Base-by-base conservation (phyloP, 306 rosid species). In the Hylodesmum podocarpum region DNA sequence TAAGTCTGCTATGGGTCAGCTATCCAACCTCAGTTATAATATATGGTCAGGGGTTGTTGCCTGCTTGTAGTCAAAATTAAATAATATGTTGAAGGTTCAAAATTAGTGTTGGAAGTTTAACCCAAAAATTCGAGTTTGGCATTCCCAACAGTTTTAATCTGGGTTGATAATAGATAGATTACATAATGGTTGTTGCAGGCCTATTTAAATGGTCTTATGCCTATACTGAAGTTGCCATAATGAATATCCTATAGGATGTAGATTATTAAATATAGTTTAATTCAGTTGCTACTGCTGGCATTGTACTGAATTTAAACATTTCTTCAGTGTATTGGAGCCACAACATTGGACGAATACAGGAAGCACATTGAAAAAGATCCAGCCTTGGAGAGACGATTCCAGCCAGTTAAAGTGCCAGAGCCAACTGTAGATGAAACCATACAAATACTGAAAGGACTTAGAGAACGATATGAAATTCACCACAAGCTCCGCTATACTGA, bases 401-500 rank as follows among this genome's bases (percentile, higher is more conserved):
- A 95, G 77, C 99, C 99, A 0, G 99, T 92, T 55, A 95, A 82
- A 86, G 97, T 95, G 66, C 99, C 99, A 6, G 99, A 95, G 61
- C 99, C 99, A 76, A 80, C 96, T 27, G 99, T 95, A 11, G 99
- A 95, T 27, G 99, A 95, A 84, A 92, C 97, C 25, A 92, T 95
- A 81, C 97, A 73, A 75, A 95, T 95, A 80, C 66, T 92, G 91
- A 88, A 89, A 82, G 99, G 99, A 24, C 97, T 95, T 61, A 83
- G 99, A 59, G 99, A 95, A 75, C 97, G 99, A 0, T 95, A 95
- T 76, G 99, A 95, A 84, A 90, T 95, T 81, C 99, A 95, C 82
- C 99, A 95, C 94, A 95, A 95, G 86, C 99, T 95, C 65, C 97
- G 97, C 9, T 95, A 95, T 76, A 95, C 99, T 7, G 99, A 95